phyloP scores from a whole-genome alignment of 306 rosid species.

The Cucumis cinereus region DNA sequence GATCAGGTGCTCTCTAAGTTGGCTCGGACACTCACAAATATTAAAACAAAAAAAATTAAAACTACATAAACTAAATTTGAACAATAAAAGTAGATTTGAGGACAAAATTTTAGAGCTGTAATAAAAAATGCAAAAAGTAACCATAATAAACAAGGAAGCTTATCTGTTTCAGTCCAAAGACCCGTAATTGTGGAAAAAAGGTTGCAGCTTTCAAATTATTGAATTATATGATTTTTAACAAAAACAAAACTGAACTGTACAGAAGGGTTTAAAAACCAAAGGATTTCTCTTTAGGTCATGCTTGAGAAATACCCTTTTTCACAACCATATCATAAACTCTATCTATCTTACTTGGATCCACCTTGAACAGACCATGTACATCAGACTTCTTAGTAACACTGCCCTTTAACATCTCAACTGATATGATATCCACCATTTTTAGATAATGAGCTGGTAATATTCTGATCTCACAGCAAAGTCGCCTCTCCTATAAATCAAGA shows the following conservation, averaged over 20 bases:
- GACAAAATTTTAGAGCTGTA: too few species aligned
- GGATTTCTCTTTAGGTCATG: conserved; percentile 1
- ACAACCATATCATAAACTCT: conserved; percentile 63
- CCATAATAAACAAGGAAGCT: too few species aligned
- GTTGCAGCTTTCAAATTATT: not conserved
- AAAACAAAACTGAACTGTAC: not conserved
- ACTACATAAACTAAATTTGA: too few species aligned
- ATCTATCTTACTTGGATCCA: conserved; percentile 64
- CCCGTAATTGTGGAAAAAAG: too few species aligned
- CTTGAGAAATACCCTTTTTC: conserved; percentile 33
- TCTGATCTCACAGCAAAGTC: conserved; percentile 57
- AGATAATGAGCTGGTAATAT: conserved; percentile 66
- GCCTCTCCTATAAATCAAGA: conserved; percentile 42
- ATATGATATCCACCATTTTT: conserved; percentile 42
- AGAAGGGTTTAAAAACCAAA: not conserved
- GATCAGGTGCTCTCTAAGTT: too few species aligned
- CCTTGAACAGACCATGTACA: conserved; percentile 49
- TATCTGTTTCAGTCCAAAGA: too few species aligned
- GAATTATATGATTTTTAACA: not conserved
- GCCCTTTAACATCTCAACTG: conserved; percentile 45
- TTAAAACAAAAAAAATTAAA: too few species aligned
- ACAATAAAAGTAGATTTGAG: too few species aligned
- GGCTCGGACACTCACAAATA: too few species aligned
- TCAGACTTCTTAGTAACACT: conserved; percentile 48
- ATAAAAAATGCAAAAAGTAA: too few species aligned